Evolutionary conservation across 768 basidiomycete species (phyloP).

Genomic region (Cystobasidium onofrii): DNA sequence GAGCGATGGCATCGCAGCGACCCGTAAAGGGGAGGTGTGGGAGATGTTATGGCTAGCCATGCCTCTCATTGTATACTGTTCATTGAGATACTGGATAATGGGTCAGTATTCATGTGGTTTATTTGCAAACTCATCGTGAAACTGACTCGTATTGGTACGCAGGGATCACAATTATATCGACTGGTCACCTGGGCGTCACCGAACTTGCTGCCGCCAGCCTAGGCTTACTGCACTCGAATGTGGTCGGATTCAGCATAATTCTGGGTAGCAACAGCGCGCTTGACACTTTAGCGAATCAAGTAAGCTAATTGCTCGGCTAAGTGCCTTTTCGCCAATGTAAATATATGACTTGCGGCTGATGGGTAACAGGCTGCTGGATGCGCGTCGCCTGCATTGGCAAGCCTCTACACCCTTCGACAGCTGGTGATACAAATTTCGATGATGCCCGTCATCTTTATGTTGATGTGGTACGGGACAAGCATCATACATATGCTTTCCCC

Average conservation of each 20-base stretch:
- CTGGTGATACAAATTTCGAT: background rate
- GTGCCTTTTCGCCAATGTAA: too few relatives aligned
- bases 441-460: background rate
- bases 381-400: background rate
- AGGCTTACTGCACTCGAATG: background rate
- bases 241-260: background rate
- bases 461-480: background rate
- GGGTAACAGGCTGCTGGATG: background rate
- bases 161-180: too few relatives aligned
- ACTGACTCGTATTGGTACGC: too few relatives aligned
- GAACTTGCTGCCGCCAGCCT: background rate
- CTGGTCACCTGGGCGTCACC: too few relatives aligned
- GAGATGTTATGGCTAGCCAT: background rate
- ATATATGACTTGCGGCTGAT: too few relatives aligned
- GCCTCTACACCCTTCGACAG: background rate
- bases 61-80: background rate
- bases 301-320: too few relatives aligned
- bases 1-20: background rate
- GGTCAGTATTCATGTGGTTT: background rate
- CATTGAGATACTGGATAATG: background rate
- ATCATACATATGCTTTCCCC: background rate
- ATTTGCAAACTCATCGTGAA: too few relatives aligned
- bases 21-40: background rate
- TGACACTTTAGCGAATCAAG: conserved; percentile 1
- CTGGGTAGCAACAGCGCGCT: background rate